Percentiles rank a stretch among this genome's conserved stretches.
Evolutionary conservation across 495 filamentous ascomycete species (phyloP).

Genomic region (Thozetella sp.): DNA sequence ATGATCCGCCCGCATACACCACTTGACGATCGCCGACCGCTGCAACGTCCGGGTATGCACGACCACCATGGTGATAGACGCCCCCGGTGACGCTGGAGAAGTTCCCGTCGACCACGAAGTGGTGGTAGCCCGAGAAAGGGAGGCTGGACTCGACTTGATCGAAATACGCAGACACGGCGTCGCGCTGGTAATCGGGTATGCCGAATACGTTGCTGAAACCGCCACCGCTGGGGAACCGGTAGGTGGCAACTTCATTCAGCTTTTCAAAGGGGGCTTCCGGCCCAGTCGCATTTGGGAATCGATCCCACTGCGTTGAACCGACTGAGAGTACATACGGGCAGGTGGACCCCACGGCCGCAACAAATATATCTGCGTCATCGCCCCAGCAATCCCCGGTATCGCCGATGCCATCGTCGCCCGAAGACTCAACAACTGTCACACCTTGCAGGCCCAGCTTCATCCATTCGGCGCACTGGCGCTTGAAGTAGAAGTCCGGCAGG

Average conservation of each 20-base stretch:
- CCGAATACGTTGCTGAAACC: slow-evolving; percentile 69
- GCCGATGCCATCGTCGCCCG: slow-evolving; percentile 58
- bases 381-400: slow-evolving; percentile 19
- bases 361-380: slow-evolving; percentile 8
- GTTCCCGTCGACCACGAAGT: slow-evolving; percentile 18
- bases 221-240: slow-evolving; percentile 53
- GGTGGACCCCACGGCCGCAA: slow-evolving; percentile 8
- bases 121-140: slow-evolving; percentile 16
- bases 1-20: slow-evolving; percentile 38
- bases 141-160: slow-evolving; percentile 31
- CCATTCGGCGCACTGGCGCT: slow-evolving; percentile 25
- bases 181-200: slow-evolving; percentile 55
- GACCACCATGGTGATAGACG: slow-evolving; percentile 54
- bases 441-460: slow-evolving; percentile 66
- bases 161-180: slow-evolving; percentile 54
- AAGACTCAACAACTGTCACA: slow-evolving; percentile 52
- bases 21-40: slow-evolving; percentile 58
- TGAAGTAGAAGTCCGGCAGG: slow-evolving; percentile 13
- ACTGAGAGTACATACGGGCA: slow-evolving; percentile 26
- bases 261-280: slow-evolving; percentile 23
- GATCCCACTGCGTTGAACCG: slow-evolving; percentile 15
- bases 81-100: slow-evolving; percentile 32
- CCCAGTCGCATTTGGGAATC: slow-evolving; percentile 9
- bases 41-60: slow-evolving; percentile 62
- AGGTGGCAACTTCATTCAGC: slow-evolving; percentile 37